phyloP scores from a whole-genome alignment of 129 eudicot species.

The Erigeron canadensis region DNA sequence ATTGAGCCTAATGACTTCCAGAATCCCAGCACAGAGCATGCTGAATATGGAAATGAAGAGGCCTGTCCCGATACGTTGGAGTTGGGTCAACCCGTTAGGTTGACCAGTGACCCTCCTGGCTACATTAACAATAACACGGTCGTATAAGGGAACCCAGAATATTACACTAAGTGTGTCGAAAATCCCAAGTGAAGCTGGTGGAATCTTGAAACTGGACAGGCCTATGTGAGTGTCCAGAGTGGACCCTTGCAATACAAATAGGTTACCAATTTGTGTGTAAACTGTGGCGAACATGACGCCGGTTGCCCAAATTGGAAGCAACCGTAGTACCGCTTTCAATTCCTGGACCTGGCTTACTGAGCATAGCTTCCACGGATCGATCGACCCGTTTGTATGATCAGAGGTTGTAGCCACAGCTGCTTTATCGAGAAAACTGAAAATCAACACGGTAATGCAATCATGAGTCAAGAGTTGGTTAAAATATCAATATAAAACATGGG shows the following conservation, averaged over 20 bases:
- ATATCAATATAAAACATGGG: no score
- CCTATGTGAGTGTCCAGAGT: slow-evolving; percentile 29
- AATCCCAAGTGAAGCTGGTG: slow-evolving; percentile 32
- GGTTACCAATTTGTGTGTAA: slow-evolving; percentile 25
- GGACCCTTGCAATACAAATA: slow-evolving; percentile 39
- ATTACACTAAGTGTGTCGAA: slow-evolving; percentile 36
- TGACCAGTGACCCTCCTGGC: slow-evolving; percentile 48
- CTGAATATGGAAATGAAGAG: slow-evolving; percentile 58
- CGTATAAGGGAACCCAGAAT: slow-evolving; percentile 37
- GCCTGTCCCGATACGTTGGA: slow-evolving; percentile 64
- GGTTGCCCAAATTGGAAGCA: no score
- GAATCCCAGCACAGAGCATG: slow-evolving; percentile 60
- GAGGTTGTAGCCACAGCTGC: no score
- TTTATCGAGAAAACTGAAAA: no score
- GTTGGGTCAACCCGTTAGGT: slow-evolving; percentile 52
- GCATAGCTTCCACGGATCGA: no score
- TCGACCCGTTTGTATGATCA: no score
- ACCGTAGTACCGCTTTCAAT: no score
- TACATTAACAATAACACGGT: slow-evolving; percentile 23
- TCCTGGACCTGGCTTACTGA: no score
- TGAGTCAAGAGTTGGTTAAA: no score
- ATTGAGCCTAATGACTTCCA: slow-evolving; percentile 31
- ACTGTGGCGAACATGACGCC: no score
- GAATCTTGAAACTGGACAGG: slow-evolving; percentile 26
- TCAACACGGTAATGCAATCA: no score